Base-by-base conservation (phyloP, 2,329 filamentous ascomycete genomes). In the Neopestalotiopsis rosae region DNA sequence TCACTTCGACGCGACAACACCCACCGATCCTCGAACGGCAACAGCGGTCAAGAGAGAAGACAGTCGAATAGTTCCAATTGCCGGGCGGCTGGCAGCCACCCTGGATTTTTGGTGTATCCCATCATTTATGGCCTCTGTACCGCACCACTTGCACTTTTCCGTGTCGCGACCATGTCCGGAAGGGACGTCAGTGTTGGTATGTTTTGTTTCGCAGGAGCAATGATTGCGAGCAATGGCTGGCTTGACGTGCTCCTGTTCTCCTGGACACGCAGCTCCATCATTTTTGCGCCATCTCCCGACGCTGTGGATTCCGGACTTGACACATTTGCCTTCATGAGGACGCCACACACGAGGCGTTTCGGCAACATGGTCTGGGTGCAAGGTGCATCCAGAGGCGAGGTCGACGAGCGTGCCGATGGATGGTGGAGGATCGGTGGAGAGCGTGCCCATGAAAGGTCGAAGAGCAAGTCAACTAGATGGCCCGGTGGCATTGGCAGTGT, bases 111-210 rank as follows among this genome's bases (percentile, higher is more conserved):
- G 38, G 83, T 91, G 7, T 93, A 93, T 70, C 91, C 91, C 0
- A 75, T 91, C 72, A 90, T 92, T 71, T 93, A 93, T 76, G 84
- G 92, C 6, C 73, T 91, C n/a, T 91, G 91, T 75, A 93, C 91
- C 0, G 83, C 90, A 0, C 91, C 91, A 0, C 82, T 93, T 0
- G 90, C 90, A 4, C 83, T 88, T 0, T 89, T 90, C 14, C 87
- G 91, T 69, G 89, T 92, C 74, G 86, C 86, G 17, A 85, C 85
- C 24, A 91, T 92, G 86, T 84, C 87, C 0, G 86, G 87, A 1
- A 79, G 81, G 10, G 64, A 80, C 0, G 82, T 89, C 3, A 83
- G 86, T 0, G 80, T 89, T 0, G 79, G 76, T 0, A 90, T 88
- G 75, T 90, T 89, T 75, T 87, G 85, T 74, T 83, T 89, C 12